These are phyloP conservation scores for Pseudogymnoascus sp. DNA, from an alignment of 2,329 filamentous ascomycete species.

Conservation along the genomic window DNA sequence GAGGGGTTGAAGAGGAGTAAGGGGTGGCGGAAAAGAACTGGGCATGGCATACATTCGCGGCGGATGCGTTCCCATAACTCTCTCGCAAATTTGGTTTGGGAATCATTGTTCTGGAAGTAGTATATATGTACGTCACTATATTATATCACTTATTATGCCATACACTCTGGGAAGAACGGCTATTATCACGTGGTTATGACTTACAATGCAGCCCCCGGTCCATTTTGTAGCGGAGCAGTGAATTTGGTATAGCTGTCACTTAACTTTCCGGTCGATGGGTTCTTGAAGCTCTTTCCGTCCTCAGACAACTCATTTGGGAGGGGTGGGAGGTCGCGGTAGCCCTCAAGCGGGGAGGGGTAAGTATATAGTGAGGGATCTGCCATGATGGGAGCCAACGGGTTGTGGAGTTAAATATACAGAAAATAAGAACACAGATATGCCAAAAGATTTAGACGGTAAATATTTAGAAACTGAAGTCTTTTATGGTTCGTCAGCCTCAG, in stretches of 20 bases:
- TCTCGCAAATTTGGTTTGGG: constrained; percentile 58
- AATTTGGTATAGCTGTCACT: constrained; percentile 68
- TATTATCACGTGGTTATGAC: constrained; percentile 22
- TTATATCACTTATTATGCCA: neutral
- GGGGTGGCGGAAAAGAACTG: constrained; percentile 1
- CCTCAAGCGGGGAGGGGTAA: constrained; percentile 49
- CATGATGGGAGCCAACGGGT: constrained; percentile 22
- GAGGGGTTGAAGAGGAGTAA: neutral
- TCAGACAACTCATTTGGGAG: constrained; percentile 40
- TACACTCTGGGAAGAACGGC: neutral
- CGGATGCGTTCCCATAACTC: constrained; percentile 72
- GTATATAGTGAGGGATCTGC: constrained; percentile 35
- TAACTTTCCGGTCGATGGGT: constrained; percentile 50
- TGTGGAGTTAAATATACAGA: neutral
- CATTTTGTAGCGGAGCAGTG: constrained; percentile 57
- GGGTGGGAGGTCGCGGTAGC: constrained; percentile 48
- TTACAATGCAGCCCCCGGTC: constrained; percentile 62
- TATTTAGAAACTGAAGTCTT: neutral
- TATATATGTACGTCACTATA: constrained; percentile 75
- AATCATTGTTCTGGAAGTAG: constrained; percentile 56
- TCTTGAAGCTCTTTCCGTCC: constrained; percentile 72
- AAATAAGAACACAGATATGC: neutral
- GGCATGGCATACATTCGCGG: constrained; percentile 56
- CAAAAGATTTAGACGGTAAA: neutral
- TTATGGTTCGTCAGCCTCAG: neutral